Evolutionary conservation across 805 yeast species (phyloP), one percentile per base, ranked within the genome.

Genomic region (Starmera quercuum): DNA sequence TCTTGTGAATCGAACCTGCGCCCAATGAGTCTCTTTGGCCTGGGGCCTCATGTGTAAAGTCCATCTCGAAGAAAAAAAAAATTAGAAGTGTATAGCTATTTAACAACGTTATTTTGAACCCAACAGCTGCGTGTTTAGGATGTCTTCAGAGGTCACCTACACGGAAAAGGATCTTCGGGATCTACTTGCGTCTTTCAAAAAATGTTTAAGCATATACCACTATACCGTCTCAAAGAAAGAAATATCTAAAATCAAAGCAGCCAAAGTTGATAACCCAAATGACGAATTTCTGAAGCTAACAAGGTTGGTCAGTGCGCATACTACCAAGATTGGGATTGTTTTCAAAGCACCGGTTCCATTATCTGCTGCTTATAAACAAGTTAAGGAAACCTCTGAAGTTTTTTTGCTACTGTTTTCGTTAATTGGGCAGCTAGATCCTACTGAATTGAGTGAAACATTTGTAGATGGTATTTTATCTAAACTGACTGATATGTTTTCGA

Each of bases 301-400:
- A 14, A 65, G 71, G 37, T 59, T 85, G 26, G 63, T 80, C 7
- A 77, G 68, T 53, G 87, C 95, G 1, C 87, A 83, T 51, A 66
- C 80, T 3, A 85, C 95, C 3, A 84, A 84, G 51, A 61, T 83
- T 6, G 88, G 87, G 2, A 67, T 81, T 19, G 71, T 80, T 0
- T 81, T 76, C 60, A 75, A 74, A 45, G 78, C 83, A 3, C 76
- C 77, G 2, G 66, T 72, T 28, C 58, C 64, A 16, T 49, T 56
- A 0, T 62, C 61, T 31, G 75, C 81, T 2, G 77, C 79, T 1
- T 61, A 53, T 39, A 59, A 56, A 10, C 73, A 78, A 18, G 41
- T 74, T 6, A 64, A 63, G 36, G 72, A 73, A 24, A 51, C 67
- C 5, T 59, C 71, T 0, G 63, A 66, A 31, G 54, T 68, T 11